Percentiles rank a stretch among this genome's conserved stretches.
Evolutionary conservation across 2,329 filamentous ascomycete genomes (phyloP).

Genomic region (Emericellopsis cladophorae): DNA sequence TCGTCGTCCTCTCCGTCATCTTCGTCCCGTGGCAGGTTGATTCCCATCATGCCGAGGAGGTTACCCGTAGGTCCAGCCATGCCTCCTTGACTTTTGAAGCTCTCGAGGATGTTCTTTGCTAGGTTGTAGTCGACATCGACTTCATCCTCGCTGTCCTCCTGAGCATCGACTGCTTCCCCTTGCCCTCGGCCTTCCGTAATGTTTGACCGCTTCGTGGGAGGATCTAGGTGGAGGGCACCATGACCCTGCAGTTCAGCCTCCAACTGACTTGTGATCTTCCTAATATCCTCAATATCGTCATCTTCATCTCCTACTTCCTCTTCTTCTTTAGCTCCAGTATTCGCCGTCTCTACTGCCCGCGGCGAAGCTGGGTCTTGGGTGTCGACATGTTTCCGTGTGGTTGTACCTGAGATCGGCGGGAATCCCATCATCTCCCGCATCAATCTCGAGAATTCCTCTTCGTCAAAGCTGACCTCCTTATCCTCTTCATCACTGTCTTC

Average conservation of each 20-base stretch:
- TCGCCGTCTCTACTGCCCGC: neutral
- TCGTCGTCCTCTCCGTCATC: constrained; percentile 29
- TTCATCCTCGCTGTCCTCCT: constrained; percentile 41
- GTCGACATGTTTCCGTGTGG: neutral
- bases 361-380: too few species aligned
- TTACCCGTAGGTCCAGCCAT: constrained; percentile 79
- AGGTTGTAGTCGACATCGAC: constrained; percentile 77
- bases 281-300: constrained; percentile 48
- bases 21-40: constrained; percentile 71
- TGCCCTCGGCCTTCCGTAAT: constrained; percentile 1
- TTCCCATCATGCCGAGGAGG: constrained; percentile 73
- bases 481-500: constrained; percentile 54
- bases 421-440: constrained; percentile 89
- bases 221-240: constrained; percentile 48
- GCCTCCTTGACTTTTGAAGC: constrained; percentile 82
- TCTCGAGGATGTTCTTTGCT: constrained; percentile 81
- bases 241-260: constrained; percentile 59
- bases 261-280: constrained; percentile 53
- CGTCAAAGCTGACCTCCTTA: constrained; percentile 67
- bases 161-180: constrained; percentile 21
- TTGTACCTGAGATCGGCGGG: constrained; percentile 14
- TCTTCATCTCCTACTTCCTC: neutral
- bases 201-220: constrained; percentile 15
- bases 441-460: constrained; percentile 72
- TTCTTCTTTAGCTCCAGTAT: neutral